A percentile compares a stretch with the other conserved stretches of the same genome.
phyloP scores from a whole-genome alignment of 2,329 filamentous ascomycete species.

The Calonectria crousiana region DNA sequence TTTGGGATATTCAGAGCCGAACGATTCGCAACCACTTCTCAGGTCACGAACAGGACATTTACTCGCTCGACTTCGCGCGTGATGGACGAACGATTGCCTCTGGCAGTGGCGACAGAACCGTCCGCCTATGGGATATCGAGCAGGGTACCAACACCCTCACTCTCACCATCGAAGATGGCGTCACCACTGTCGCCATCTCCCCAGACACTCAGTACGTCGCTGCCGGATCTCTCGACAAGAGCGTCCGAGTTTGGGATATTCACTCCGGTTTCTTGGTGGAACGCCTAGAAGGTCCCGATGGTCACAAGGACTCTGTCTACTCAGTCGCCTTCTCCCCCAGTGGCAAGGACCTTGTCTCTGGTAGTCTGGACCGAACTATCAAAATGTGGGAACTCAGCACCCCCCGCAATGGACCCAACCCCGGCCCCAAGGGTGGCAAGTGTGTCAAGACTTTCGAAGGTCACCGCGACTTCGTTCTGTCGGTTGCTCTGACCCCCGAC shows the following conservation, averaged over 20 bases:
- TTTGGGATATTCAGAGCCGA: constrained; percentile 91
- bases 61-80: constrained; percentile 93
- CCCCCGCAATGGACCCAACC: constrained; percentile 74
- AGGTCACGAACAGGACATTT: constrained; percentile 99
- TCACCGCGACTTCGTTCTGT: constrained; percentile 97
- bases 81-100: constrained; percentile 96
- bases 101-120: constrained; percentile 92
- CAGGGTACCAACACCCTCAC: constrained; percentile 84
- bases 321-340: constrained; percentile 96
- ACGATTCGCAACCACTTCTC: constrained; percentile 92
- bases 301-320: constrained; percentile 97
- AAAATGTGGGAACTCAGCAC: constrained; percentile 97
- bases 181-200: constrained; percentile 97
- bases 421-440: constrained; percentile 84
- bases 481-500: constrained; percentile 94
- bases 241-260: constrained; percentile 96
- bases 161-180: constrained; percentile 94
- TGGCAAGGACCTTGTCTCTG: constrained; percentile 92
- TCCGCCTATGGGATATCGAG: constrained; percentile 96
- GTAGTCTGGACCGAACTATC: constrained; percentile 97
- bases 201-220: constrained; percentile 95
- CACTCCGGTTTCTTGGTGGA: constrained; percentile 88
- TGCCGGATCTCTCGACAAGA: constrained; percentile 96
- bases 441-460: constrained; percentile 98
- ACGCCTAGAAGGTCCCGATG: constrained; percentile 90